Percentiles rank a stretch among this genome's conserved stretches.
Conservation (phyloP, 1,139 yeast genomes). For the Casaregolazyma suthepensis region DNA sequence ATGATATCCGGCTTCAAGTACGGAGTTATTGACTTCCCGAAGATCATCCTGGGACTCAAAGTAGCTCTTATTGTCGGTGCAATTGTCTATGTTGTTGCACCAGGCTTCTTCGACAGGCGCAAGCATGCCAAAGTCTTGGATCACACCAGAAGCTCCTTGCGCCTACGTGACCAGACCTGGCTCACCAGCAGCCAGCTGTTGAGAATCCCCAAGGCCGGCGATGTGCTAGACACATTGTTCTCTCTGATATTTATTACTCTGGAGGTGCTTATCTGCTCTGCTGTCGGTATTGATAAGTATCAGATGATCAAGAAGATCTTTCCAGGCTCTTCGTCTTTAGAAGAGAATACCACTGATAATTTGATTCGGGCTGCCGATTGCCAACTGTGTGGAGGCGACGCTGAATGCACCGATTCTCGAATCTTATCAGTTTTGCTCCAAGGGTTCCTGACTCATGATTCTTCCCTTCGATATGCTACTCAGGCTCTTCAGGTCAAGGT, state of each 20-base stretch:
- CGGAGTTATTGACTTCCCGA: slow-evolving; percentile 14
- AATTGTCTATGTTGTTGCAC: slow-evolving; percentile 26
- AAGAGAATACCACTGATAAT: slow-evolving; percentile 2
- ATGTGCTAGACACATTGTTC: slow-evolving; percentile 9
- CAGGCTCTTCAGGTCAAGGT: slow-evolving; percentile 31
- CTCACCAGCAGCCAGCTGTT: slow-evolving; percentile 23
- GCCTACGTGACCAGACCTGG: slow-evolving; percentile 22
- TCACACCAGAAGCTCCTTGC: background rate
- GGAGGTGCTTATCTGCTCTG: slow-evolving; percentile 15
- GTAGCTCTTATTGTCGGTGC: slow-evolving; percentile 29
- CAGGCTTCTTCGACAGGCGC: slow-evolving; percentile 12
- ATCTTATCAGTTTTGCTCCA: slow-evolving; percentile 28
- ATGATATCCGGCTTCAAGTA: slow-evolving; percentile 9
- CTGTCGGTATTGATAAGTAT: slow-evolving; percentile 20
- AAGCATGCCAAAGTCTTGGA: background rate
- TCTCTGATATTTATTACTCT: slow-evolving; percentile 9
- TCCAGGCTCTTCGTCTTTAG: slow-evolving; percentile 1
- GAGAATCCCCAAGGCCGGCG: slow-evolving; percentile 9
- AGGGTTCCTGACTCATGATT: slow-evolving; percentile 25
- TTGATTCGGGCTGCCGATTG: slow-evolving; percentile 31
- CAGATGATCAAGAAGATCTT: slow-evolving; percentile 9
- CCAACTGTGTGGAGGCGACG: slow-evolving; percentile 37
- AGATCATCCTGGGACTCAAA: slow-evolving; percentile 18
- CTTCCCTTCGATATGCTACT: slow-evolving; percentile 26
- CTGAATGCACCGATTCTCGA: slow-evolving; percentile 21